Base-by-base conservation (phyloP, 371 early-diverging fungal genomes). In the Rhizopus arrhizus region DNA sequence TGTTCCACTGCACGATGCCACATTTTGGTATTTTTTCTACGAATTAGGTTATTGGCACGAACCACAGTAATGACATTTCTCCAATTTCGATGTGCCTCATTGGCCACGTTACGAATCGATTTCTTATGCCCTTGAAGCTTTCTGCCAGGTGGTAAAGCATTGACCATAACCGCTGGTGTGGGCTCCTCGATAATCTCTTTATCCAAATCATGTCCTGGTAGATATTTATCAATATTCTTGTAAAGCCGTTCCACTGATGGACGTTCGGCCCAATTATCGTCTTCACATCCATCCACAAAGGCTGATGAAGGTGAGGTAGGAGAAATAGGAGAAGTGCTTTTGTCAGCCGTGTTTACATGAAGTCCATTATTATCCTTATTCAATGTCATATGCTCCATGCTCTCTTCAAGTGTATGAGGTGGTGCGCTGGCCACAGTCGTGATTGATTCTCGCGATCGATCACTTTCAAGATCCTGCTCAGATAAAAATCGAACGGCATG, bases 161-260 rank as follows among this genome's bases (percentile, higher is more conserved):
- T 61, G 9, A 67, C 64, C 12, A 60, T 53, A n/a, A 58, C 45
- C 28, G 47, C 45, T 0, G 67, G 63, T 13, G 69, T 58, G 10
- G 66, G 64, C n/a, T 79, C 78, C 47, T 89, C 85, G 40, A 89
- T 73, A 33, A 92, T 89, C n/a, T 89, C 91, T 59, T 85, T 81
- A 61, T 93, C 93, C 43, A 93, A 66, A 64, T 93, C 92, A 63
- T 93, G 89, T 11, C 80, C 87, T 29, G 91, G 91, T 63, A 93
- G 84, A 69, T 87, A 93, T 58, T 84, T 77, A 54, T 90, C 91
- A 53, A 93, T 77, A 58, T 91, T 84, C 53, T 88, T 83, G 43
- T 84, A 84, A 53, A 93, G 81, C 28, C 84, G 77, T 35, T 91
- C 90, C 9, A 90, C 73, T 0, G 89, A 83, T 3, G 93, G 93